Percentiles rank a stretch among this genome's conserved stretches.
These are phyloP conservation scores for Colletotrichum eleusines DNA, from an alignment of 2,329 filamentous ascomycete genomes.

Conservation along the genomic window DNA sequence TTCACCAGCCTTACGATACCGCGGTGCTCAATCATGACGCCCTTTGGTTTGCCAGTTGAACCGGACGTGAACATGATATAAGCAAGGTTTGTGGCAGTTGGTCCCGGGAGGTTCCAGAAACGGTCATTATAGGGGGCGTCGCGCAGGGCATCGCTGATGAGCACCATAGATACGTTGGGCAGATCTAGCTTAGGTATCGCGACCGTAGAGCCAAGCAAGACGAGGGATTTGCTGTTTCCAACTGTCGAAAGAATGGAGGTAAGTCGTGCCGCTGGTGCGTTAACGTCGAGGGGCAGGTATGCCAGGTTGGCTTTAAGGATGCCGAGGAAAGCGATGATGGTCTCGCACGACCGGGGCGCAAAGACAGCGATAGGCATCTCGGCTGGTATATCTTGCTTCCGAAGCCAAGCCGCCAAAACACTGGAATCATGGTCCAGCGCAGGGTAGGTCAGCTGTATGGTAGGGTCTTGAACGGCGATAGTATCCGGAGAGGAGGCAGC, in stretches of 20 bases:
- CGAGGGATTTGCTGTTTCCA: background rate
- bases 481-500: slow-evolving; percentile 14
- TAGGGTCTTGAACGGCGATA: slow-evolving; percentile 43
- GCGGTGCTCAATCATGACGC: slow-evolving; percentile 32
- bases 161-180: slow-evolving; percentile 32
- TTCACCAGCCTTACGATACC: slow-evolving; percentile 20
- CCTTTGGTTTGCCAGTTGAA: slow-evolving; percentile 36
- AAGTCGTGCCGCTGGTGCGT: slow-evolving; percentile 37
- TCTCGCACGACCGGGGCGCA: slow-evolving; percentile 44
- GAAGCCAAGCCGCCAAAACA: slow-evolving; percentile 39
- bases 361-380: slow-evolving; percentile 43
- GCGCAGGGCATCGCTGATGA: background rate
- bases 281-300: slow-evolving; percentile 43
- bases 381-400: background rate
- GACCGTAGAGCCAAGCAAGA: slow-evolving; percentile 37
- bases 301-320: slow-evolving; percentile 43
- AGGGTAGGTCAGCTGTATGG: slow-evolving; percentile 41
- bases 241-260: slow-evolving; percentile 41
- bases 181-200: slow-evolving; percentile 9
- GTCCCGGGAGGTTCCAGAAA: fast-evolving
- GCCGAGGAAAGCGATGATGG: slow-evolving; percentile 34
- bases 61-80: slow-evolving; percentile 43
- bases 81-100: slow-evolving; percentile 40
- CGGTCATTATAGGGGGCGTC: background rate
- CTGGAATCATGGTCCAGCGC: slow-evolving; percentile 43